Evolutionary conservation across 306 rosid genomes (phyloP), one percentile per base, ranked within the genome.

Genomic region (Echinosophora koreensis): DNA sequence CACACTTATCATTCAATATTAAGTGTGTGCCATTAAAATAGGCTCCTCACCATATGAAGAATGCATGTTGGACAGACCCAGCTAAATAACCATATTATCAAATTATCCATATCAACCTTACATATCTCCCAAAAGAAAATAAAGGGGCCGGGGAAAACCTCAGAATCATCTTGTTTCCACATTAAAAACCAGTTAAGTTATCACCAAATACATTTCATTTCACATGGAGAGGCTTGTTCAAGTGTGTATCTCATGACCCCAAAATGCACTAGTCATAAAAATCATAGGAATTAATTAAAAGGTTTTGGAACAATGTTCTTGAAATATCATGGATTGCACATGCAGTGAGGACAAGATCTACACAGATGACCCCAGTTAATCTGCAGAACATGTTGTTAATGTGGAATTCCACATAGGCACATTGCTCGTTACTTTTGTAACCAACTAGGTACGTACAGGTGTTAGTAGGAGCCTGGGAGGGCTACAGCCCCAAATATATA

Each of bases 271-370:
- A 47, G 76, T 47, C 90, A 80, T 9, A 57, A 38, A 84, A 85
- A 55, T 44, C 41, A 14, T 18, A 64, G 56, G 39, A n/a, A 15
- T 50, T 42, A 67, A 59, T 54, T 17, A 76, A 37, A 74, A 30
- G 56, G 68, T 35, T 71, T 64, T 12, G 27, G 77, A 60, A 54
- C 52, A 11, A 41, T 44, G 47, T 41, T 42, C 27, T 67, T 34
- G 35, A 62, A 76, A 68, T 66, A 74, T 62, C 12, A 69, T 82
- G 84, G 76, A 63, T 16, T 28, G 83, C 87, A 85, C 87, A 85
- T 87, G 88, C 66, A 67, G 12, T 14, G 57, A 76, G 70, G 41
- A 72, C 12, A 71, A 51, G 56, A 34, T 64, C 63, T 16, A 4
- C 37, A 38, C 7, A 64, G 4, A 7, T 14, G 78, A 67, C 32